These are phyloP conservation scores for Avena insularis DNA, from an alignment of 176 grass and related monocot species.

Conservation along the genomic window DNA sequence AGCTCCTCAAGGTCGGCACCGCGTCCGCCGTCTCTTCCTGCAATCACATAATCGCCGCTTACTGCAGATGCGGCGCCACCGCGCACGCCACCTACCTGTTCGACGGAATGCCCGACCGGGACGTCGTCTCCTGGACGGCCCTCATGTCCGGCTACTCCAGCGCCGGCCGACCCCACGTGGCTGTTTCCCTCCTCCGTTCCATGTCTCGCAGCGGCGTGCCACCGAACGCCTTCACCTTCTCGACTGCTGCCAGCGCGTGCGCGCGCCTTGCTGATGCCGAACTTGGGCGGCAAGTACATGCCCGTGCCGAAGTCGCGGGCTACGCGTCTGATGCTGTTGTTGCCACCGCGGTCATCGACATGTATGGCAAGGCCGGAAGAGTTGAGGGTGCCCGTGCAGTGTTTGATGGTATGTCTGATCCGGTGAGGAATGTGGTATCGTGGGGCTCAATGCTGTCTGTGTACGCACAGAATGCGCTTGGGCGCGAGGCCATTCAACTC, in stretches of 20 bases:
- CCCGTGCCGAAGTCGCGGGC: constrained; percentile 52
- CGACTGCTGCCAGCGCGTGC: constrained; percentile 57
- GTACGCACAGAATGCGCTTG: constrained; percentile 72
- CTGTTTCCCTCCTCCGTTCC: constrained; percentile 50
- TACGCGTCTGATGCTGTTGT: constrained; percentile 47
- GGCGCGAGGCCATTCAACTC: constrained; percentile 58
- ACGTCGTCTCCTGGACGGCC: constrained; percentile 83
- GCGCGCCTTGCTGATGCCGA: constrained; percentile 59
- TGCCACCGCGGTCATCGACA: constrained; percentile 64
- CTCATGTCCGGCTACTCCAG: constrained; percentile 75
- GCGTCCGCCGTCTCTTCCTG: constrained; percentile 21
- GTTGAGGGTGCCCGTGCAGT: constrained; percentile 51
- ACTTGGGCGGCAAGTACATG: constrained; percentile 66
- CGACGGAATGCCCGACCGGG: constrained; percentile 55
- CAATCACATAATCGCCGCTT: constrained; percentile 66
- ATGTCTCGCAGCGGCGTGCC: constrained; percentile 46
- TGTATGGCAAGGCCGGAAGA: constrained; percentile 75
- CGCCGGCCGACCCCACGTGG: constrained; percentile 31
- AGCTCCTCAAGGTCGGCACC: constrained; percentile 59
- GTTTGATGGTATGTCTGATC: constrained; percentile 64
- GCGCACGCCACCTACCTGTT: constrained; percentile 56
- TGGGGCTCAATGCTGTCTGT: constrained; percentile 76
- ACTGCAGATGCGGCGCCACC: constrained; percentile 48
- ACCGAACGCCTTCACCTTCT: constrained; percentile 67
- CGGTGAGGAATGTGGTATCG: constrained; percentile 51